Evolutionary conservation across 805 yeast species (phyloP).

Genomic region (Barnettozyma siamensis): DNA sequence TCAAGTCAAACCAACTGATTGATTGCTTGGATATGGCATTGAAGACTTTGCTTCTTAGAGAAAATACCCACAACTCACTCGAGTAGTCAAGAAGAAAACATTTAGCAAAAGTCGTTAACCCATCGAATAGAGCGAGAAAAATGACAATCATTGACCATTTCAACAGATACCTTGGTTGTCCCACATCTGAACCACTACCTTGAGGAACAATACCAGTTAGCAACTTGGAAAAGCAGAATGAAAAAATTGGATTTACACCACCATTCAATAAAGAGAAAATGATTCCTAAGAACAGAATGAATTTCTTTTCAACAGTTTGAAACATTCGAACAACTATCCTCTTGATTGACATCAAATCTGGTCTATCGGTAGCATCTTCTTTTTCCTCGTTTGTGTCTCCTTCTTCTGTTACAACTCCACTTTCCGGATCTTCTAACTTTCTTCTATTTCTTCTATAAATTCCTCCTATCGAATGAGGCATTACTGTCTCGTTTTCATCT

Average conservation of each 20-base stretch:
- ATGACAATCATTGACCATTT: conserved; percentile 70
- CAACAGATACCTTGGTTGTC: conserved; percentile 30
- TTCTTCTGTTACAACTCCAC: background rate
- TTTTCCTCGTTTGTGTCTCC: background rate
- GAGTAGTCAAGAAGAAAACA: conserved; percentile 45
- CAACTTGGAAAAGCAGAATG: conserved; percentile 68
- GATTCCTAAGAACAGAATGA: conserved; percentile 44
- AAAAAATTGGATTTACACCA: conserved; percentile 66
- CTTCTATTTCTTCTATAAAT: conserved; percentile 8
- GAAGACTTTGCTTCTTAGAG: conserved; percentile 46
- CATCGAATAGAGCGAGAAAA: conserved; percentile 58
- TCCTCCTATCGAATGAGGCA: background rate
- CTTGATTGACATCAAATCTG: conserved; percentile 24
- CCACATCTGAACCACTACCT: conserved; percentile 24
- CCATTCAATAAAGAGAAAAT: conserved; percentile 51
- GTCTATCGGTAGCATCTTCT: conserved; percentile 11
- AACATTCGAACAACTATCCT: conserved; percentile 28
- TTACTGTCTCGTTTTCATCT: conserved; percentile 6
- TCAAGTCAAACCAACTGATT: conserved; percentile 44
- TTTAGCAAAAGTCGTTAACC: conserved; percentile 47
- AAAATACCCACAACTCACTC: conserved; percentile 63
- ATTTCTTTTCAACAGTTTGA: conserved; percentile 22
- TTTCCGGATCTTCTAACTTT: background rate
- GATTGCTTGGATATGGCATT: conserved; percentile 44
- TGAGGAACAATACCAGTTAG: conserved; percentile 55